Evolutionary conservation across 2,329 filamentous ascomycete species (phyloP), one percentile per base, ranked within the genome.

Genomic region (Xylariaceae sp.): DNA sequence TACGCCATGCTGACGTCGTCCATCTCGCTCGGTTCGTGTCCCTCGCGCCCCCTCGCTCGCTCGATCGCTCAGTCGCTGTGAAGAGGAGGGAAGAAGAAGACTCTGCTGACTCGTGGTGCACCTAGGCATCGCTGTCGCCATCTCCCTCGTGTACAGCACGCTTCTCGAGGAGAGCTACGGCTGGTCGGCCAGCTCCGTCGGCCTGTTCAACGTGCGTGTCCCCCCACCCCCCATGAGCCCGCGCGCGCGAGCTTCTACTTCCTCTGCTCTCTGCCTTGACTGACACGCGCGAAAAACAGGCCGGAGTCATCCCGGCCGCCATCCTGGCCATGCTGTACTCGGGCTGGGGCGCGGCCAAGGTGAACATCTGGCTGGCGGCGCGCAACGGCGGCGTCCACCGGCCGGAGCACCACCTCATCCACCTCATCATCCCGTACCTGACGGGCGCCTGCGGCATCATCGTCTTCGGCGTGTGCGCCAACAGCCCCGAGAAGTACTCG

Each of bases 181-280:
- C 36, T 62, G 60, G 57, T 25, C 47, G 40, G 40, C 33, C 25
- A 38, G 44, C 25, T 35, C 42, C 18, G 55, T 72, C 10, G 61
- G 64, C 1, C 49, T 72, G 5, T 61, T 70, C 51, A 72, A 71
- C 40, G 51, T 59, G 1, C 60, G n/a, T n/a, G n/a, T n/a, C n/a
- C n/a, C n/a, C n/a, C n/a, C n/a, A n/a, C n/a, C n/a, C n/a, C n/a
- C n/a, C n/a, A n/a, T n/a, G n/a, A n/a, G n/a, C n/a, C n/a, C n/a
- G n/a, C n/a, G 66, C 1, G 61, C 21, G 8, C 21, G 21, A 23
- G 21, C 12, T 23, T 23, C 21, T 8, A 8, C 21, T 23, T 8
- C 21, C 8, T 23, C 8, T 23, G n/a, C 21, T 23, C 8, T 12
- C 8, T 23, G 8, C 8, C 12, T 23, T 12, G 8, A 23, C 21